These are phyloP conservation scores for Russula abietina DNA, from an alignment of 768 basidiomycete genomes.

Conservation along the genomic window DNA sequence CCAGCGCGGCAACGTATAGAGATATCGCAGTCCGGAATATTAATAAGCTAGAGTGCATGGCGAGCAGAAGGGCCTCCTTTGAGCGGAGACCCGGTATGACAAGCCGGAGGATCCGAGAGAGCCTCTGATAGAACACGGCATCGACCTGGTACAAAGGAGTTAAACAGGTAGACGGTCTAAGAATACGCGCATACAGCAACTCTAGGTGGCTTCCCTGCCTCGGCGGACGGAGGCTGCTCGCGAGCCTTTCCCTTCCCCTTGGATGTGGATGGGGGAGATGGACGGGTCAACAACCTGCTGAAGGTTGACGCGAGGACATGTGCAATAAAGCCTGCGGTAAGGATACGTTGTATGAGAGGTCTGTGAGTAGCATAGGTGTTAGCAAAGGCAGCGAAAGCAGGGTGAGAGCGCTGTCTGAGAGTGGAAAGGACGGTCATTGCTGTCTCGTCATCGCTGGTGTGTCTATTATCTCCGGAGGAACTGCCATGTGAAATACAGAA, in stretches of 20 bases:
- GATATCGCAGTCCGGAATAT: constrained; percentile 88
- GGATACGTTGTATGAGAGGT: constrained; percentile 61
- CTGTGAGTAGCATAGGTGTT: constrained; percentile 58
- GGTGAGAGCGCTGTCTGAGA: constrained; percentile 33
- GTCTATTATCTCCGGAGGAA: not conserved
- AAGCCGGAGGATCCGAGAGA: constrained; percentile 72
- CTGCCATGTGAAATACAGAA: constrained; percentile 4
- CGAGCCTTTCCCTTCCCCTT: constrained; percentile 35
- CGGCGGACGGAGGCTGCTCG: constrained; percentile 31
- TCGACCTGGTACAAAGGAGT: constrained; percentile 55
- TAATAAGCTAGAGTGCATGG: constrained; percentile 85
- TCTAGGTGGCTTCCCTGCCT: constrained; percentile 43
- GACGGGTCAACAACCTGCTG: constrained; percentile 45
- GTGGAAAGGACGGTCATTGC: constrained; percentile 33
- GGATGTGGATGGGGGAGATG: constrained; percentile 30
- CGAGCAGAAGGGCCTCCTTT: constrained; percentile 80
- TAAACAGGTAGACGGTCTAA: not conserved
- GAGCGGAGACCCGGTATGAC: constrained; percentile 82
- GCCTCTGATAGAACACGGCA: constrained; percentile 79
- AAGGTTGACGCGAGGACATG: constrained; percentile 67
- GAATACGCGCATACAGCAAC: constrained; percentile 54
- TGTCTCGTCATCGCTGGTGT: not conserved
- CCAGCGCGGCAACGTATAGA: constrained; percentile 88
- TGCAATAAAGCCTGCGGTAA: constrained; percentile 63
- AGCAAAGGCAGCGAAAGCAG: constrained; percentile 38